phyloP scores from a whole-genome alignment of 441 rosid species.

The Populus hybrid region DNA sequence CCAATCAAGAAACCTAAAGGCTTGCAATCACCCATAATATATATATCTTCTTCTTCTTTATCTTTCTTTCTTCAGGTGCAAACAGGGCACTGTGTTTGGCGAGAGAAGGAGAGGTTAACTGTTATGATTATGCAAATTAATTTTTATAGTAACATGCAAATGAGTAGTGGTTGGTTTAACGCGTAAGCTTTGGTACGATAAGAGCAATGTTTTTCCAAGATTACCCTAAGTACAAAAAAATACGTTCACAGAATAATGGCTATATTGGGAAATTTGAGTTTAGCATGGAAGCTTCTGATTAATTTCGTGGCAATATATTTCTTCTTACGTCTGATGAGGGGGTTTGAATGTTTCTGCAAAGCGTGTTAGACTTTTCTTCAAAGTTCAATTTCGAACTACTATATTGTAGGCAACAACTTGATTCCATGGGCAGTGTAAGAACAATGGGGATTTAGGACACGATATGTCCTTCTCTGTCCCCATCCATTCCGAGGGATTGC shows the following conservation, averaged over 20 bases:
- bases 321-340: not conserved
- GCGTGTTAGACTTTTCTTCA: not conserved
- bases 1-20: slow-evolving; percentile 75
- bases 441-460: not conserved
- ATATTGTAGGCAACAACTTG: not conserved
- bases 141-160: not conserved
- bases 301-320: not conserved
- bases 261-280: not conserved
- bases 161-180: not conserved
- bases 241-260: not conserved
- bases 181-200: not conserved
- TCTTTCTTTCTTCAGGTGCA: not conserved
- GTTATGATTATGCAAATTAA: not conserved
- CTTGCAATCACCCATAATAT: slow-evolving; percentile 53
- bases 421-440: not conserved
- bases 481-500: not conserved
- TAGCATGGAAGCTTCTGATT: not conserved
- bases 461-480: not conserved
- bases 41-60: not conserved
- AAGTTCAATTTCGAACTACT: not conserved
- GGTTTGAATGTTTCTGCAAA: not conserved
- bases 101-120: not conserved
- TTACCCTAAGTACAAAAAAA: not conserved
- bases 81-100: not conserved
- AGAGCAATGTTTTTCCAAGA: not conserved